Base-by-base conservation (phyloP, 2,329 filamentous ascomycete species). In the Escovopsis sp. region DNA sequence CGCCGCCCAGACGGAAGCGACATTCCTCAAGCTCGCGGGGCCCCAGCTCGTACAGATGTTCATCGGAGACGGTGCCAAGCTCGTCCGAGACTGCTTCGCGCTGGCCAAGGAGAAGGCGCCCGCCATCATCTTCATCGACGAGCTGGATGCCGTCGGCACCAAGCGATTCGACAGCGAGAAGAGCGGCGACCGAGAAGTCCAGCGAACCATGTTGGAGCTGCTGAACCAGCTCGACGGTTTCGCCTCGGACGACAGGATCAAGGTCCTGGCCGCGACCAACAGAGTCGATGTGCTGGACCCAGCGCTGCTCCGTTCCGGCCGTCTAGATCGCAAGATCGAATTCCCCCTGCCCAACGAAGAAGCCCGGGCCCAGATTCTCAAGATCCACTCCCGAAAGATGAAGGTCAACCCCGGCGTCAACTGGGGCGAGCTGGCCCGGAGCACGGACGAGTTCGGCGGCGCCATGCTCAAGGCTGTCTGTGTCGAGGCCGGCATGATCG, bases 1-100 rank as follows among this genome's bases (percentile, higher is more conserved):
- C 61, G 91, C 91, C 5, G 91, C 91, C 39, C 91, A 98, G 67
- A 96, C 91, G 46, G 91, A 98, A 51, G 91, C 91, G 48, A 98
- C 91, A 20, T 98, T 98, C 72, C 79, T 98, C 58, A 98, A 98
- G 66, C 83, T 98, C 43, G 91, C 91, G 46, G 91, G 91, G 39
- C 91, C 93, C 5, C 91, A 98, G 65, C 78, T 98, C 33, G 91
- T 98, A 27, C 91, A 98, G 63, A 98, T 96, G 91, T 98, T 96
- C 62, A 98, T 98, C 34, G 91, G 91, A 60, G 93, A 98, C 52
- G 91, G 91, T 56, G 91, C 93, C 35, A 98, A 98, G 67, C 76
- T 98, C 27, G 91, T 98, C 35, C 84, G 91, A 45, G 91, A 98
- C 67, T 94, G 86, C 65, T 98, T 98, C 60, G 91, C 91, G 2